Evolutionary conservation across 2,329 filamentous ascomycete genomes (phyloP), one percentile per base, ranked within the genome.

Genomic region (Clonostachys sp.): DNA sequence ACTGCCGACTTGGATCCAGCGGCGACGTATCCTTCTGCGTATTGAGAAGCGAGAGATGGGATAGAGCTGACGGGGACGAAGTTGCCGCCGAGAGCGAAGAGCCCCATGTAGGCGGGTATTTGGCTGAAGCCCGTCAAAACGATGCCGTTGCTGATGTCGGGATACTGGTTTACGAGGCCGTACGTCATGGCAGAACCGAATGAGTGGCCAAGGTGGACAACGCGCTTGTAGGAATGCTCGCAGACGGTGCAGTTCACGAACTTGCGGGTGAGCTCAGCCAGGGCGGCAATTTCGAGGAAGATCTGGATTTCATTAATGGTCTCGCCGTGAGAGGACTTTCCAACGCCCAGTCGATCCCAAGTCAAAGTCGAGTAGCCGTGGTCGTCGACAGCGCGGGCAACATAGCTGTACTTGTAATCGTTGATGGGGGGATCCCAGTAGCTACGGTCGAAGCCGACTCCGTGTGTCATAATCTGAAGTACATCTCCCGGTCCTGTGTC

Each of bases 371-470:
- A 78, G 66, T 79, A 85, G 39, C 77, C 77, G 38, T 74, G 68
- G 9, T 69, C 66, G 6, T 71, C 73, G 3, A 83, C 70, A 3
- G 83, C 82, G 12, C 64, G 62, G 42, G 77, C 68, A 30, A 80
- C 71, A 59, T 86, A 87, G 57, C 74, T 81, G 66, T 87, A 85
- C 58, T 83, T 80, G 67, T 72, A 76, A 55, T 74, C 66, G 58
- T 80, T 72, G 64, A 68, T 77, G 1, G 78, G 60, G 12, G 78
- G 60, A 57, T 86, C 80, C 81, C 82, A 86, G 67, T 85, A 86
- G 41, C 70, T 77, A 44, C 59, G 59, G 46, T 67, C 64, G 48
- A 70, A 70, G 20, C 66, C 70, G 20, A 70, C 52, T 5, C 70
- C 69, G 44, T 71, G 68, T 5, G 71, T 73, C 45, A 68, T 58